phyloP scores from a whole-genome alignment of 805 yeast species.

The Torulaspora indica region DNA sequence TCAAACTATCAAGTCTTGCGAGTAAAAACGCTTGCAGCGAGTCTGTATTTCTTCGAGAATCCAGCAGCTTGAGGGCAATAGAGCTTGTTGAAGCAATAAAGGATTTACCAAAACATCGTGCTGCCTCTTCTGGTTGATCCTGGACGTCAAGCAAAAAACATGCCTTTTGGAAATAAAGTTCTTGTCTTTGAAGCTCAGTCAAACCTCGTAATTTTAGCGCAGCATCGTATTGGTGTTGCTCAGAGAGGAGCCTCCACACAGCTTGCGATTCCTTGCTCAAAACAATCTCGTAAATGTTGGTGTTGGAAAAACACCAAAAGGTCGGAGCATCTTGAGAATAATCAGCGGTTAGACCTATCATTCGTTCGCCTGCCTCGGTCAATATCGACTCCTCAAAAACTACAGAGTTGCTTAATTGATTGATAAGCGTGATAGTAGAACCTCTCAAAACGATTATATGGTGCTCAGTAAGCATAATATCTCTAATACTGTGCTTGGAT shows the following conservation, averaged over 20 bases:
- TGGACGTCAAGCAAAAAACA: constrained; percentile 39
- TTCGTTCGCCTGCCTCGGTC: constrained; percentile 34
- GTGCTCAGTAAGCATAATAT: constrained; percentile 48
- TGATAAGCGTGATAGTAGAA: constrained; percentile 42
- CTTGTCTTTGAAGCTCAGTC: constrained; percentile 41
- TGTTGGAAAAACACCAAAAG: constrained; percentile 67
- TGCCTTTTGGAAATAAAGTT: constrained; percentile 53
- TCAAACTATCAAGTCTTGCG: constrained; percentile 39
- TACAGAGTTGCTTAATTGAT: constrained; percentile 48
- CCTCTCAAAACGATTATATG: constrained; percentile 49
- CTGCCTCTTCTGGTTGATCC: constrained; percentile 40
- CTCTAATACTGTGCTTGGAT: constrained; percentile 33
- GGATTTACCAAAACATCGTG: constrained; percentile 51
- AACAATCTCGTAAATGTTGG: constrained; percentile 64
- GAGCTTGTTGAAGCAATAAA: constrained; percentile 67
- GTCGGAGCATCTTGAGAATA: constrained; percentile 42
- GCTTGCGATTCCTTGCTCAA: constrained; percentile 64
- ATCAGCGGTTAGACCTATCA: constrained; percentile 51
- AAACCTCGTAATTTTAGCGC: constrained; percentile 48
- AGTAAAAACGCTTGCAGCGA: constrained; percentile 47
- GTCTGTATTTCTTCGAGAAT: constrained; percentile 36
- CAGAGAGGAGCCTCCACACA: constrained; percentile 66
- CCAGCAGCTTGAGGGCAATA: constrained; percentile 54
- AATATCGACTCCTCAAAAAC: constrained; percentile 43
- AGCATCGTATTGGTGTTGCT: constrained; percentile 51